Evolutionary conservation across 2,329 filamentous ascomycete genomes (phyloP).

Genomic region (Apiospora hydei): DNA sequence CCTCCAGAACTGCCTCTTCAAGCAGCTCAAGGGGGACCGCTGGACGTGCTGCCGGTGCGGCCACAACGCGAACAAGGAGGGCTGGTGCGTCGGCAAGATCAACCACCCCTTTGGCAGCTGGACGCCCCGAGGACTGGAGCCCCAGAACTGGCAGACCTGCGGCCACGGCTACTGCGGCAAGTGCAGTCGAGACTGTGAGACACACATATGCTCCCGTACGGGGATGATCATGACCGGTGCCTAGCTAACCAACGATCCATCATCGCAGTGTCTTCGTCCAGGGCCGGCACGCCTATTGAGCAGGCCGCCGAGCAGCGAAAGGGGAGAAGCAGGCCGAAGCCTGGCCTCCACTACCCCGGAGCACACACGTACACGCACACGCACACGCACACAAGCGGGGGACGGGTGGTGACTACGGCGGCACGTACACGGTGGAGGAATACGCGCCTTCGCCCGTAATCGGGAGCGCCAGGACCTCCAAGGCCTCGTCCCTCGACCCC

Average conservation of each 20-base stretch:
- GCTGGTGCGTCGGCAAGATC: constrained; percentile 57
- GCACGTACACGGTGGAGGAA: background rate
- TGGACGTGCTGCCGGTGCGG: constrained; percentile 64
- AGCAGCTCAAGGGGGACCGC: constrained; percentile 51
- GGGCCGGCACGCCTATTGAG: constrained; percentile 45
- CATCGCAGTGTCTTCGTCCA: constrained; percentile 41
- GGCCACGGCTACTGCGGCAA: constrained; percentile 61
- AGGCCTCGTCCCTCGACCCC: constrained; percentile 28
- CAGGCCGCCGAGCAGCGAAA: constrained; percentile 48
- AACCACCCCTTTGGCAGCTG: constrained; percentile 22
- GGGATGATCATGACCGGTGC: background rate
- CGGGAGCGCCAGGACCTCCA: constrained; percentile 30
- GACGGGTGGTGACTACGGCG: constrained; percentile 22
- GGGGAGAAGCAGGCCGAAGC: constrained; percentile 46
- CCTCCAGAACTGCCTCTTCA: constrained; percentile 59
- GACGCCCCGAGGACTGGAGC: constrained; percentile 41
- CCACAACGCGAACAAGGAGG: constrained; percentile 57
- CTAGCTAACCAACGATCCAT: background rate
- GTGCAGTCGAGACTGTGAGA: constrained; percentile 49
- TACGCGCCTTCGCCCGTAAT: background rate
- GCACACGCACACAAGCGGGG: background rate
- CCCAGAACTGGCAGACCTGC: constrained; percentile 47
- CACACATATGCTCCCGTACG: constrained; percentile 37
- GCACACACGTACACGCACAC: background rate
- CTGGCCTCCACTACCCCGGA: constrained; percentile 37